These are phyloP conservation scores for Hemileccinum rubropunctum DNA, from an alignment of 768 basidiomycete species.

Conservation along the genomic window DNA sequence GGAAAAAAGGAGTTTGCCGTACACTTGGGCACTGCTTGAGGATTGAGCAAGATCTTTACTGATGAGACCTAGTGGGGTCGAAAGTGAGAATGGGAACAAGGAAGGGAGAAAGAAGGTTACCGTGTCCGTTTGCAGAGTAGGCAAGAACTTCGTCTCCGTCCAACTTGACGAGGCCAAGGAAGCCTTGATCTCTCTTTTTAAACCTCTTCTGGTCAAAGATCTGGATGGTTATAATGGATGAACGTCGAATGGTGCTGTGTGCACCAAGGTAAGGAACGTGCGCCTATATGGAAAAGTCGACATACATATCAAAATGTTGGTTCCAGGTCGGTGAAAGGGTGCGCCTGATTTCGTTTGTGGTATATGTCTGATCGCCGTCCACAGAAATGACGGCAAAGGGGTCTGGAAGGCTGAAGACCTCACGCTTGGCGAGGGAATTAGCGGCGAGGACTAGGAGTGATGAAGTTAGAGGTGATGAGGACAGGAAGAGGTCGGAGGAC, in stretches of 20 bases:
- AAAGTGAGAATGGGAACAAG: constrained; percentile 1
- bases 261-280: constrained; percentile 2
- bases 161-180: constrained; percentile 58
- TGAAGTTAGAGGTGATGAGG: background rate
- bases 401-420: constrained; percentile 78
- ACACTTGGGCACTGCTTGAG: constrained; percentile 47
- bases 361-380: constrained; percentile 79
- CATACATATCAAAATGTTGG: constrained; percentile 83
- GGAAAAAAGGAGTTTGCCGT: constrained; percentile 76
- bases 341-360: constrained; percentile 69
- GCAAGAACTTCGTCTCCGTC: constrained; percentile 52
- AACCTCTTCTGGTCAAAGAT: constrained; percentile 90
- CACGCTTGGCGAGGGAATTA: constrained; percentile 69
- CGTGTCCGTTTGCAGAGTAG: constrained; percentile 45
- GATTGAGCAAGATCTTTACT: constrained; percentile 54
- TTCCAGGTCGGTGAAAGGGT: constrained; percentile 77
- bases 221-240: constrained; percentile 78
- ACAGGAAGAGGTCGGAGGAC: background rate
- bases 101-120: constrained; percentile 24
- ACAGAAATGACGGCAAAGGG: constrained; percentile 88
- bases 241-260: constrained; percentile 63
- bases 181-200: constrained; percentile 83
- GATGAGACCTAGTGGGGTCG: constrained; percentile 51
- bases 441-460: constrained; percentile 70
- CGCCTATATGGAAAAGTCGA: constrained; percentile 9